Conservation (phyloP, 139 green algal species). For the Gonium pectorale region DNA sequence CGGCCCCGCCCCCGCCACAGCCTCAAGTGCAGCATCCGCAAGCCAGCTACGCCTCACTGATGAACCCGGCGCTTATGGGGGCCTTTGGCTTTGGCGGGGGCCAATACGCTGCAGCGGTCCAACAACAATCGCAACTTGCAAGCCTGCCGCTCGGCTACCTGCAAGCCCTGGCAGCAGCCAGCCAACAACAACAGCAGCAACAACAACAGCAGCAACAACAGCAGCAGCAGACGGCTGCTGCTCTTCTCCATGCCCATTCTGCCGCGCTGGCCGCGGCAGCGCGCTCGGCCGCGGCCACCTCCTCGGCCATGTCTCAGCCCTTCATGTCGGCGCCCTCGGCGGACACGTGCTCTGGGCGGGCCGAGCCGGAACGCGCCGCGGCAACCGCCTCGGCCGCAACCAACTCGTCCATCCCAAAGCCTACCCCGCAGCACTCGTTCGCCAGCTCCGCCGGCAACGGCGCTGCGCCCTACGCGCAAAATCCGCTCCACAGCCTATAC, state of each 20-base stretch:
- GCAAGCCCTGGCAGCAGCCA: conserved; percentile 22
- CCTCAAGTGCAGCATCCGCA: neutral
- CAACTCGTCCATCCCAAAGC: neutral
- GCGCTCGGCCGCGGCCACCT: neutral
- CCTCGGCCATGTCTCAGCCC: conserved; percentile 16
- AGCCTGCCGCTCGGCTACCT: conserved; percentile 7
- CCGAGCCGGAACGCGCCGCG: conserved; percentile 17
- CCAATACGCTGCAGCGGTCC: neutral
- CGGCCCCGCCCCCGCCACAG: neutral
- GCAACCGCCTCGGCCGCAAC: neutral
- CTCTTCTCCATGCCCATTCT: conserved; percentile 11
- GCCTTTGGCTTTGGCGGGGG: neutral
- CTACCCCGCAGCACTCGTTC: too few relatives aligned
- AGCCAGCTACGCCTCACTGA: neutral
- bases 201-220: conserved; percentile 32
- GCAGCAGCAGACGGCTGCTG: neutral
- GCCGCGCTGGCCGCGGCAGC: conserved; percentile 6
- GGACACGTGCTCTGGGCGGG: neutral
- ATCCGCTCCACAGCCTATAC: conserved; percentile 29
- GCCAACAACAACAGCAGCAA: conserved; percentile 17
- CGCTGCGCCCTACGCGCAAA: too few relatives aligned
- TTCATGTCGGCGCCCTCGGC: neutral
- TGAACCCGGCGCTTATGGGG: conserved; percentile 26
- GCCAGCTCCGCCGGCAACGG: neutral
- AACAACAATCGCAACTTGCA: neutral